Evolutionary conservation across 805 yeast species (phyloP), one percentile per base, ranked within the genome.

Genomic region (Monosporozyma servazzii): DNA sequence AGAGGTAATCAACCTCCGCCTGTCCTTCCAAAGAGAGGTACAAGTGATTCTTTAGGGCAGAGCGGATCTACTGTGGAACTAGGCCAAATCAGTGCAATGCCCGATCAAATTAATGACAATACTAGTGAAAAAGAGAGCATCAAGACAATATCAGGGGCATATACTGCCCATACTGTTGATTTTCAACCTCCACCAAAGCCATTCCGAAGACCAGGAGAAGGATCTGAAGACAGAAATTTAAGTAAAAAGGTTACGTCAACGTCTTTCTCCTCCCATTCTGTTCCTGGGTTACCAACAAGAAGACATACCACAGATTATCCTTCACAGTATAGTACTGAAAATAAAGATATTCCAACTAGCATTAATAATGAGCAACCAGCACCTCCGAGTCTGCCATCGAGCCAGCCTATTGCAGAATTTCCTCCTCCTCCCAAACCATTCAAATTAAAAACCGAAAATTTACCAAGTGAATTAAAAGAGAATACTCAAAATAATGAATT

Each of bases 161-260:
- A 54, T 36, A 23, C 36, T 21, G 54, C 17, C 23, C 48, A 42
- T 6, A 49, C 52, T 25, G 48, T 50, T 20, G 42, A 48, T 56
- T 65, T 58, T 40, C 66, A 65, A 21, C 70, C 72, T 8, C 72
- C 72, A 8, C 72, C 72, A 50, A 58, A 52, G n/a, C 71, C 63
- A 17, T 58, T 52, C 43, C 54, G 53, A 45, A 53, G 37, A 9
- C 23, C 54, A 11, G 29, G 20, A 25, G 48, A 44, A 29, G 15
- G 27, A 23, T n/a, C 45, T 25, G 45, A 36, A 15, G 15, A 47
- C 13, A 37, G 23, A 37, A 18, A 9, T 37, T 18, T 37, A 37
- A 20, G 23, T 17, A 37, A 37, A 9, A 37, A 17, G 7, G 17
- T 23, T 8, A 18, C 41, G 5, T 37, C 41, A 18, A 37, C 5